A percentile compares a stretch with the other conserved stretches of the same genome.
These are phyloP conservation scores for Trichoderma polysporum DNA, from an alignment of 2,329 filamentous ascomycete genomes.

Conservation along the genomic window DNA sequence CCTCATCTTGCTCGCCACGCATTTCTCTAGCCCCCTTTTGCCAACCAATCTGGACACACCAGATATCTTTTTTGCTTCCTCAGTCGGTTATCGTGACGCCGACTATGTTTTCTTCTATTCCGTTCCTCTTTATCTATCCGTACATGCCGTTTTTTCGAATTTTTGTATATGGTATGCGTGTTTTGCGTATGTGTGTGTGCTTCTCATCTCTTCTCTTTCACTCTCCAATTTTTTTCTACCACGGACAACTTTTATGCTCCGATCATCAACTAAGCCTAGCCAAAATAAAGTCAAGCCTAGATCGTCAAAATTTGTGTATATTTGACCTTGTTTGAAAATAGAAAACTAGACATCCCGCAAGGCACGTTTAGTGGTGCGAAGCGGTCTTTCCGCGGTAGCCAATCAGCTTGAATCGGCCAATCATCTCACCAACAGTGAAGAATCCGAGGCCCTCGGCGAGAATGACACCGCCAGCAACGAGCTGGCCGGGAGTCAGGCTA, in stretches of 20 bases:
- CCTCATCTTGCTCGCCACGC: background rate
- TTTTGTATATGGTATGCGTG: slow-evolving; percentile 5
- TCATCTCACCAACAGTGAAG: slow-evolving; percentile 97
- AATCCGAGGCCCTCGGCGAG: slow-evolving; percentile 88
- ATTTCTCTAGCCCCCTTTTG: background rate
- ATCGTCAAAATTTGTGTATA: background rate
- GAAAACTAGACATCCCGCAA: background rate
- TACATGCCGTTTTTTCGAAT: slow-evolving; percentile 15
- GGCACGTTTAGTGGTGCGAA: slow-evolving; percentile 54
- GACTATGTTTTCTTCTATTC: slow-evolving; percentile 15
- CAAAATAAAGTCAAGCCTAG: background rate
- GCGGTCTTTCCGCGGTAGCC: slow-evolving; percentile 78
- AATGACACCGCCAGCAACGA: slow-evolving; percentile 73
- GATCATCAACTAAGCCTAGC: background rate
- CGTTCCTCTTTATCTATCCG: slow-evolving; percentile 18
- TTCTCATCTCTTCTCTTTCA: background rate
- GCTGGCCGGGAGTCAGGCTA: slow-evolving; percentile 68
- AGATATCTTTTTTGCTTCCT: slow-evolving; percentile 3
- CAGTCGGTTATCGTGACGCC: background rate
- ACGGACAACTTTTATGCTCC: background rate
- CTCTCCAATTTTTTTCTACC: background rate
- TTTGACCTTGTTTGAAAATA: background rate
- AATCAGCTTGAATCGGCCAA: slow-evolving; percentile 91
- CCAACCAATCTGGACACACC: slow-evolving; percentile 6
- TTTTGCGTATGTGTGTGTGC: background rate